Percentiles rank a stretch among this genome's conserved stretches.
These are phyloP conservation scores for Naganishia vishniacii DNA, from an alignment of 768 basidiomycete genomes.

Conservation along the genomic window DNA sequence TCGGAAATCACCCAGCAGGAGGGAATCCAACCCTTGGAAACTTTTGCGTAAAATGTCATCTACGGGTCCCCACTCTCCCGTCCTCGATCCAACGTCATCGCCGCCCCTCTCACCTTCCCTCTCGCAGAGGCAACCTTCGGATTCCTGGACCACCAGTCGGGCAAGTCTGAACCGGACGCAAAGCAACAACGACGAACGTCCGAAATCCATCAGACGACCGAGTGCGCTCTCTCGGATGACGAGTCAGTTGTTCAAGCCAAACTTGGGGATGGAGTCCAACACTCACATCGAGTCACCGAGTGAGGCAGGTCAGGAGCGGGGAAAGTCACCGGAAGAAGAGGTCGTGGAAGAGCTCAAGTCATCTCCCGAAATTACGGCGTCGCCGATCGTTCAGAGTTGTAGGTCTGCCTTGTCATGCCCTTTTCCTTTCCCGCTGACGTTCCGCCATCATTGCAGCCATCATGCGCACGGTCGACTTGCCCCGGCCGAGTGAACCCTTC, in stretches of 20 bases:
- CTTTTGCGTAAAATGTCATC: slow-evolving; percentile 18
- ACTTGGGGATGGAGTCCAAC: slow-evolving; percentile 15
- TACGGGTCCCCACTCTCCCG: not conserved
- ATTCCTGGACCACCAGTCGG: not conserved
- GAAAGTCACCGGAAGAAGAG: not conserved
- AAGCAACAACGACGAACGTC: not conserved
- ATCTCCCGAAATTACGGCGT: not conserved
- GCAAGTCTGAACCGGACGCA: not conserved
- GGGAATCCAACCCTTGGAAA: slow-evolving; percentile 24
- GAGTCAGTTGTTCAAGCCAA: slow-evolving; percentile 16
- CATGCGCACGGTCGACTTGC: too few species aligned
- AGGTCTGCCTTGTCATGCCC: not conserved
- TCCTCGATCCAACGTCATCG: not conserved
- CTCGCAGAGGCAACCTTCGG: not conserved
- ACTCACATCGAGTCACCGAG: not conserved
- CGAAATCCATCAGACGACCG: slow-evolving; percentile 3
- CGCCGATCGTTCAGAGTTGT: not conserved
- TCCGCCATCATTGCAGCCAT: too few species aligned
- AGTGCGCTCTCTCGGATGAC: slow-evolving; percentile 18
- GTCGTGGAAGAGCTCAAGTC: not conserved
- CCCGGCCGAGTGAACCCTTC: not conserved
- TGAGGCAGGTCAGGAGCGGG: slow-evolving; percentile 4
- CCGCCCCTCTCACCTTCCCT: slow-evolving; percentile 3
- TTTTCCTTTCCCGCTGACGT: too few species aligned
- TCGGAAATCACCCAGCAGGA: slow-evolving; percentile 1